Base-by-base conservation (phyloP, 441 rosid species). In the Euphorbia celastroides region DNA sequence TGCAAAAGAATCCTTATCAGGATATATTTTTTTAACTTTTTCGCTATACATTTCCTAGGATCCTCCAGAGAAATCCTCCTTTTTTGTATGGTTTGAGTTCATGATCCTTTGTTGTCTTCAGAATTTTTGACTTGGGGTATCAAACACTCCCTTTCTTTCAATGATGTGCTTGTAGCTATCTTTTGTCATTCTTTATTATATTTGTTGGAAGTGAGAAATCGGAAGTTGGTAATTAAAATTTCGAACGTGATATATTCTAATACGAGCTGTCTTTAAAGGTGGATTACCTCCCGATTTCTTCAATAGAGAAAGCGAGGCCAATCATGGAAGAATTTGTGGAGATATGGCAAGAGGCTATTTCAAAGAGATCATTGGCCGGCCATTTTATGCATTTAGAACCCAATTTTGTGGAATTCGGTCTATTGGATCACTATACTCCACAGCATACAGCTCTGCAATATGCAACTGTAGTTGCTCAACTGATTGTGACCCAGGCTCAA, bases 391-490 rank as follows among this genome's bases (percentile, higher is more conserved):
- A 81, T 64, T 65, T 72, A 25, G 96, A 86, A 64, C 81, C 92
- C 11, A 86, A 74, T 82, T 88, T 91, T 71, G 74, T 65, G 0
- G 96, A 88, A 74, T 90, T 68, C 51, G 97, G 96, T 62, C 90
- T 94, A 48, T 42, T 65, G 36, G 96, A 94, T 64, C 82, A 32
- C 32, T 94, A 84, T 72, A 80, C 78, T 65, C 74, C 97, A 0
- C 97, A 92, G 52, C 97, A 94, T 78, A 88, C 98, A 0, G 91
- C 93, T 46, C 86, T 89, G 70, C 93, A 84, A 56, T 94, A 88
- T 30, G 91, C 99, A 48, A 62, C 70, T 6, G 88, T 84, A 41
- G 82, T 87, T 87, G 91, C 92, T 70, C 90, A 88, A 46, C 71
- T 89, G 72, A 85, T 94, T 51, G 88, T 96, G 26, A 74, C 97